Base-by-base conservation (phyloP, 768 basidiomycete genomes). In the Cystofilobasidium capitatum region DNA sequence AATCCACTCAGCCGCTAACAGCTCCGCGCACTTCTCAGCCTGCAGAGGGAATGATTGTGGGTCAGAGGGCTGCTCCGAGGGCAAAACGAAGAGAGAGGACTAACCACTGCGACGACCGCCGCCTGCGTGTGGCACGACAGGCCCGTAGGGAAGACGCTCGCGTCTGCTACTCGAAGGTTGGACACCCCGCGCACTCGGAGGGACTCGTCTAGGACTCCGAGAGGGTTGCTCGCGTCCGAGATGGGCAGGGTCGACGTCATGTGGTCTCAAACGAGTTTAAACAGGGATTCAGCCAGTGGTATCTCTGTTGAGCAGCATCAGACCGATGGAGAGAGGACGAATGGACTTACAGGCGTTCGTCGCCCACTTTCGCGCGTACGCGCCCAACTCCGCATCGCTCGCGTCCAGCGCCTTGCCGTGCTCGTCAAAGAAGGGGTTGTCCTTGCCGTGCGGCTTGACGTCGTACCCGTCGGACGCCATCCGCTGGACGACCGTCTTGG, bases 51-150 rank as follows among this genome's bases (percentile, higher is more conserved):
- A n/a, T n/a, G n/a, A n/a, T n/a, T n/a, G n/a, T n/a, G n/a, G n/a
- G n/a, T n/a, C n/a, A n/a, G n/a, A n/a, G n/a, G n/a, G n/a, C n/a
- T n/a, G n/a, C n/a, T n/a, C n/a, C 10, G 24, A 49, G 14, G n/a
- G 47, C 10, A 26, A 49, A 49, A 10, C 3, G 22, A 26, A 4
- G 47, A n/a, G 44, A 45, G 47, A 2, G 22, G 10, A 55, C 51
- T 29, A 7, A 59, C 58, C 0, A 69, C 63, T 10, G 63, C 62
- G 20, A 69, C 68, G 14, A 58, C 61, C 3, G 68, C 62, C 3
- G 68, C 68, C 58, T 69, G 68, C 8, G 62, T 64, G 42, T 69
- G 68, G 14, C 57, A 62, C 20, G 62, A 58, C 16, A 69, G 35
- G 3, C 58, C 58, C 36, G 44, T 58, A 4, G 68, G 68, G n/a